phyloP scores from a whole-genome alignment of 345 rosid genomes.

The Reutealis trisperma region DNA sequence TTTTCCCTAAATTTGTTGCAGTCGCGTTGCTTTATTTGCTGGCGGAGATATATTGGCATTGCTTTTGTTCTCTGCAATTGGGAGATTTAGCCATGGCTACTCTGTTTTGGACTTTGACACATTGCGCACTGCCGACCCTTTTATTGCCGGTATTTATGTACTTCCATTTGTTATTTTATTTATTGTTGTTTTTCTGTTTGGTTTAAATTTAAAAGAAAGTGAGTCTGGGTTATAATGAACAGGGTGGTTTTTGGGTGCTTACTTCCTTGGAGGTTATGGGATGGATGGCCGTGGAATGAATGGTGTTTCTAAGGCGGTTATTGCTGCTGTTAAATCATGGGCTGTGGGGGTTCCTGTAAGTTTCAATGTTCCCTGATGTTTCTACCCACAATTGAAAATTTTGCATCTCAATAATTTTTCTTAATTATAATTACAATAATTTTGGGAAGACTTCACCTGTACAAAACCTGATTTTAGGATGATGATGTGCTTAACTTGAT shows the following conservation, averaged over 20 bases:
- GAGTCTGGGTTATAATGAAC: constrained; percentile 20
- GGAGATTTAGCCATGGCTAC: constrained; percentile 88
- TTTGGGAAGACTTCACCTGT: not conserved
- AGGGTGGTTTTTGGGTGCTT: constrained; percentile 96
- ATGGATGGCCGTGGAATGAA: constrained; percentile 87
- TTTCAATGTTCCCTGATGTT: constrained; percentile 12
- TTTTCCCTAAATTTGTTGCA: constrained; percentile 21
- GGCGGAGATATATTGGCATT: constrained; percentile 90
- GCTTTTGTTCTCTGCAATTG: constrained; percentile 78
- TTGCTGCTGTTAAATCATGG: constrained; percentile 89
- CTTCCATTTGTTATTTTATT: not conserved
- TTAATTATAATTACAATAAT: not conserved
- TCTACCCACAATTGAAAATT: not conserved
- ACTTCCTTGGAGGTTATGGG: constrained; percentile 84
- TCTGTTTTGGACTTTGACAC: constrained; percentile 62
- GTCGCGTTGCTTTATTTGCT: constrained; percentile 77
- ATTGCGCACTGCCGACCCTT: constrained; percentile 93
- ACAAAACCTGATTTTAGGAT: not conserved
- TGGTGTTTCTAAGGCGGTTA: constrained; percentile 63
- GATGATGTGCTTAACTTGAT: not conserved
- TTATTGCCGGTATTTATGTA: constrained; percentile 61
- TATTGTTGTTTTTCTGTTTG: not conserved
- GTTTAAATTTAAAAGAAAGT: not conserved
- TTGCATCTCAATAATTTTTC: not conserved
- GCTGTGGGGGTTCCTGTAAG: constrained; percentile 77